Base-by-base conservation (phyloP, 139 green algal species). In the Pseudopediastrum boryanum region DNA sequence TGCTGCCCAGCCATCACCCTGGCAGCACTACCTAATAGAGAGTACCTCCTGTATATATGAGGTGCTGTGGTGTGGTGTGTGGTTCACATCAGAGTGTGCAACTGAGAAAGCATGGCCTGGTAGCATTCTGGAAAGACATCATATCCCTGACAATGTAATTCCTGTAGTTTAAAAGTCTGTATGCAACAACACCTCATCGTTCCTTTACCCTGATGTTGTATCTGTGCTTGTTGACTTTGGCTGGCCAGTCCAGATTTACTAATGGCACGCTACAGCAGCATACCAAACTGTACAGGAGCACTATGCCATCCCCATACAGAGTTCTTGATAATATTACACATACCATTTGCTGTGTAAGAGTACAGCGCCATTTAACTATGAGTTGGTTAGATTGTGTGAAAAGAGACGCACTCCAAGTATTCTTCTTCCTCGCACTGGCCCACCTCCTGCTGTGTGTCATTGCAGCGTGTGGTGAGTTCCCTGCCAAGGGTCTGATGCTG, bases 401-500 rank as follows among this genome's bases (percentile, higher is more conserved):
- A 56, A 12, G 46, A 12, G 12, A n/a, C 16, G 46, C 46, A 56
- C 46, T 12, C 46, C 12, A 12, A n/a, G 46, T 56, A 12, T 16
- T 56, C 46, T 56, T 12, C 12, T 12, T 16, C 46, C 16, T 16
- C 13, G 13, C 46, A 16, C 46, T 56, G 46, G 13, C 16, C 13
- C 12, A 12, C 13, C 16, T 56, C 13, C 46, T 56, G 46, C 46
- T 56, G 12, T 12, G 13, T n/a, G 46, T n/a, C 13, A 12, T 56
- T 12, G 46, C 12, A 12, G 46, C 46, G 46, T 16, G 13, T 12
- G 13, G 16, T 16, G 36, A 61, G 23, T 27, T 42, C 61, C 6
- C 13, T 29, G n/a, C 27, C 43, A 42, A 42, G 29, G 71, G 69
- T 35, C 41, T 78, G 41, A 59, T 70, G n/a, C 43, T 69, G 36